A percentile compares a stretch with the other conserved stretches of the same genome.
Evolutionary conservation across 1,139 yeast genomes (phyloP).

Genomic region (Pichia sp.): DNA sequence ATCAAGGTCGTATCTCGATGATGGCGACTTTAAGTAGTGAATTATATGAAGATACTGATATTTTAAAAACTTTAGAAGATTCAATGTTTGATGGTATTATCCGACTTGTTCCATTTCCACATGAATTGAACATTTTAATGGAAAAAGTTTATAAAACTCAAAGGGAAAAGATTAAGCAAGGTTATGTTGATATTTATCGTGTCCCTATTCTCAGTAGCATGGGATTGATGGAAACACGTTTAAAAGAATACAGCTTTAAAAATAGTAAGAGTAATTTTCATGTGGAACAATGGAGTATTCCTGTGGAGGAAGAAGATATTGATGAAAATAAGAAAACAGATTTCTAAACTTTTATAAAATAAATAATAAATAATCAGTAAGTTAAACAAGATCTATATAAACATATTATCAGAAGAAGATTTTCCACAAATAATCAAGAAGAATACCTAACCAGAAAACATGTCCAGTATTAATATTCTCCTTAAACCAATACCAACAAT

Average conservation of each 20-base stretch:
- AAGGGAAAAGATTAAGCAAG: conserved; percentile 79
- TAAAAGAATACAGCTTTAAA: conserved; percentile 79
- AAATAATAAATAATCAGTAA: no score
- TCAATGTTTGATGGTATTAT: conserved; percentile 61
- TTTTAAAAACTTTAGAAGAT: conserved; percentile 49
- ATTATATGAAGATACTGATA: conserved; percentile 48
- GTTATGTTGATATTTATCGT: conserved; percentile 70
- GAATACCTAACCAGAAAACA: conserved; percentile 67
- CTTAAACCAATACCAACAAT: conserved; percentile 78
- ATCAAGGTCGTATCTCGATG: conserved; percentile 43
- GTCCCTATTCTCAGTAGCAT: conserved; percentile 66
- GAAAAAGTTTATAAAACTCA: conserved; percentile 65
- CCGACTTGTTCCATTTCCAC: conserved; percentile 78
- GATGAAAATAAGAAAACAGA: conserved; percentile 22
- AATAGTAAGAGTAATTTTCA: conserved; percentile 80
- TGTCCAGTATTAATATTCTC: conserved; percentile 80
- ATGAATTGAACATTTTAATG: conserved; percentile 58
- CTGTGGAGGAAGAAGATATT: conserved; percentile 71
- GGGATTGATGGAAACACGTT: conserved; percentile 73
- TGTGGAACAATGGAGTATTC: conserved; percentile 90
- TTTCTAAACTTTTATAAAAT: no score
- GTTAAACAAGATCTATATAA: no score
- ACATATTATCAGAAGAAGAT: conserved; percentile 11
- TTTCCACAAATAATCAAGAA: conserved; percentile 55
- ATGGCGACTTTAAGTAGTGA: conserved; percentile 59